Conservation (phyloP, 2,329 filamentous ascomycete species). For the Alternaria brassicae region DNA sequence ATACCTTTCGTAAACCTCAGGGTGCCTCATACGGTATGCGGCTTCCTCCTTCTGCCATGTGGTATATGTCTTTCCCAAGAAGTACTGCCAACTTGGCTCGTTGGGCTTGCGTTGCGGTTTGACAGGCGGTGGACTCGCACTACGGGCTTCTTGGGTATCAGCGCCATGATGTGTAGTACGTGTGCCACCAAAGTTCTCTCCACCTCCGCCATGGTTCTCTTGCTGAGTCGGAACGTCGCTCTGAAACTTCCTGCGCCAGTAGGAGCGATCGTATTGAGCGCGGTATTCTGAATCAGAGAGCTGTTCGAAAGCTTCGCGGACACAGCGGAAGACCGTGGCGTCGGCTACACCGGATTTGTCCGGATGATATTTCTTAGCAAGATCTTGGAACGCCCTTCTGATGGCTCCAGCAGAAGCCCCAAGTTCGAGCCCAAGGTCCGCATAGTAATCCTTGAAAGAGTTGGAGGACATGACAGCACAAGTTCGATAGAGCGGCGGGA, state of each 20-base stretch:
- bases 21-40: conserved; percentile 7
- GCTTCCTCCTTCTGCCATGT: conserved; percentile 7
- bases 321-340: conserved; percentile 15
- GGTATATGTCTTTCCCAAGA: conserved; percentile 6
- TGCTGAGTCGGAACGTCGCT: background rate
- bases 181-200: background rate
- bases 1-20: conserved; percentile 9
- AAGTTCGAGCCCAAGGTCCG: conserved; percentile 79
- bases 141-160: background rate
- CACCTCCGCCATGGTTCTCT: background rate
- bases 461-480: conserved; percentile 13
- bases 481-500: background rate
- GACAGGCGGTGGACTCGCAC: conserved; percentile 9
- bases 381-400: conserved; percentile 93
- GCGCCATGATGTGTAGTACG: background rate
- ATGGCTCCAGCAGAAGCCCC: conserved; percentile 80
- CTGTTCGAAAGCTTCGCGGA: conserved; percentile 24
- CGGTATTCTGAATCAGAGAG: conserved; percentile 14
- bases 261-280: conserved; percentile 16
- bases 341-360: conserved; percentile 79
- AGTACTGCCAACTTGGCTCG: conserved; percentile 9
- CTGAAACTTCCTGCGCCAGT: background rate
- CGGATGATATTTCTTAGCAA: conserved; percentile 94
- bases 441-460: conserved; percentile 75
- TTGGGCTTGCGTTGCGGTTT: conserved; percentile 9